These are phyloP conservation scores for Hypoxylon sp. DNA, from an alignment of 2,329 filamentous ascomycete genomes.

Conservation along the genomic window DNA sequence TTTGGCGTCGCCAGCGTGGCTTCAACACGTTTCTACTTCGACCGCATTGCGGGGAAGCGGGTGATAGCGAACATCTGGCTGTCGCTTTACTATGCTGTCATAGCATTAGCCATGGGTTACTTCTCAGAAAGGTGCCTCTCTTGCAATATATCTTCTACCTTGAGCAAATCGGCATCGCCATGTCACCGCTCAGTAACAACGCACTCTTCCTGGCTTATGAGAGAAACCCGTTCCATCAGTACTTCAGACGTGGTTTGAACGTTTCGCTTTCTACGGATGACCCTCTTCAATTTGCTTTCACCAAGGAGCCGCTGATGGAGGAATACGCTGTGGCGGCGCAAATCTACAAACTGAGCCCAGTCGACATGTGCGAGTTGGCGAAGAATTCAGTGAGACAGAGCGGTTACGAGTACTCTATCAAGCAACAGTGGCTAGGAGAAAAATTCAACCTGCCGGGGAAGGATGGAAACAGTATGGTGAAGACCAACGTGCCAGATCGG, in stretches of 20 bases:
- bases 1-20: constrained; percentile 88
- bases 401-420: constrained; percentile 89
- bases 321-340: constrained; percentile 98
- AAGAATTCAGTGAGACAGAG: constrained; percentile 97
- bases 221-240: constrained; percentile 94
- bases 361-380: constrained; percentile 98
- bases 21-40: constrained; percentile 96
- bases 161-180: constrained; percentile 97
- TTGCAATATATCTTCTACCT: constrained; percentile 98
- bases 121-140: constrained; percentile 92
- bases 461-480: constrained; percentile 89
- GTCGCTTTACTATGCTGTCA: constrained; percentile 93
- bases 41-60: constrained; percentile 96
- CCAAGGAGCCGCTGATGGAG: constrained; percentile 97
- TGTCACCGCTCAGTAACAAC: constrained; percentile 99
- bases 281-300: constrained; percentile 97
- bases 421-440: constrained; percentile 89
- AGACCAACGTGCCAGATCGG: constrained; percentile 96
- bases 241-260: constrained; percentile 94
- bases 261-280: constrained; percentile 97
- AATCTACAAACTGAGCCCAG: constrained; percentile 96
- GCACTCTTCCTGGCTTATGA: constrained; percentile 96
- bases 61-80: constrained; percentile 95
- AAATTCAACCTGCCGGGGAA: constrained; percentile 84
- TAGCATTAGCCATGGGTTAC: constrained; percentile 94